Base-by-base conservation (phyloP, 1,139 yeast species). In the Diutina siamensis region DNA sequence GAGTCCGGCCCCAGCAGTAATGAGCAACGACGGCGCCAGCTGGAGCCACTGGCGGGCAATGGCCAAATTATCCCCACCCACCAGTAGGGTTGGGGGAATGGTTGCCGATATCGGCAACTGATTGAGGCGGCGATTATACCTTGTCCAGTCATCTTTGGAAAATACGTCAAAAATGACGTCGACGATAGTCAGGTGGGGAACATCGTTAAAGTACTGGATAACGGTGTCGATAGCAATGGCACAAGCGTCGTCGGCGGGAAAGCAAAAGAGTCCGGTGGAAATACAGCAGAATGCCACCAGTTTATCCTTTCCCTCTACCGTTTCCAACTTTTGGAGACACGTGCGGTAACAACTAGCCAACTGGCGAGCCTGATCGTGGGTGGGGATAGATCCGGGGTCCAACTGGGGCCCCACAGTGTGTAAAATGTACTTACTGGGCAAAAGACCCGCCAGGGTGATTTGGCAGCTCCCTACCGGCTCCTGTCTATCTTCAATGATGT, bases 1-100 rank as follows among this genome's bases (percentile, higher is more conserved):
- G 17, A 35, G 40, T 13, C 40, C 40, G n/a, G 40, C 40, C 15
- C 40, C 40, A 12, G 40, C 40, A 12, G 40, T 35, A 5, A 35
- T 21, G 13, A 35, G 27, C 15, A 35, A 4, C 28, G 22, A 13
- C 17, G 28, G 28, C 4, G 40, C 3, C 20, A 13, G 27, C 12
- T 13, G 27, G 19, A 35, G 13, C 40, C 40, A 35, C 15, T 35
- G 27, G 17, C 13, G 10, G 3, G 28, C 40, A 20, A 35, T 21
- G 9, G 13, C 18, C 10, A 35, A 35, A 35, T 35, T 35, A 19
- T 20, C 13, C 4, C 38, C 38, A 7, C 10, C 9, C 9, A 25
- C n/a, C 10, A 25, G 28, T 25, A 25, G 9, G 9, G 10, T 25
- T 25, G 10, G 28, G 10, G 28, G 28, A 10, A 25, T 25, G 5